Evolutionary conservation across 129 eudicot genomes (phyloP), one percentile per base, ranked within the genome.

Genomic region (Ambrosia trifida): DNA sequence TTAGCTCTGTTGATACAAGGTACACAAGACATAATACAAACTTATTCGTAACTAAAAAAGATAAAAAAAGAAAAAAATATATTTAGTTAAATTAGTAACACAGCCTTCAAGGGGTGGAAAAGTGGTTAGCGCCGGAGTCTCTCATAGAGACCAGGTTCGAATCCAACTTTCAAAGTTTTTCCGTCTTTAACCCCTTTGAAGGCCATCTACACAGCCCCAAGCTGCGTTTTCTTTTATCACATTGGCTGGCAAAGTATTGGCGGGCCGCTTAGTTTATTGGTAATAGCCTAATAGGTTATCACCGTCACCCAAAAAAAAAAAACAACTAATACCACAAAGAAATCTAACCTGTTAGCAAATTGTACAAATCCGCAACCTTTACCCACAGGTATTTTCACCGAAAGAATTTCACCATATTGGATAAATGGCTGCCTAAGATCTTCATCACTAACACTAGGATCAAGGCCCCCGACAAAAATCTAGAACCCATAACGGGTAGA

Each of bases 401-500:
- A 88, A 31, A 85, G 81, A 14, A 88, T 83, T 45, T 88, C 95
- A 51, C 95, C 95, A 19, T 82, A 82, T 76, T 85, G 82, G 35
- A 86, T 68, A 78, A 88, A 88, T 68, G 95, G 83, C 67, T 85
- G 90, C 76, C 59, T 85, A 16, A 88, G 95, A 76, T 88, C 95
- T 69, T 88, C 95, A 65, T 88, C 95, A 20, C 84, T 85, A 19
- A 85, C 88, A 57, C 74, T 78, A 49, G 88, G 77, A 63, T 88
- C 95, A 63, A 88, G 90, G 41, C 90, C 95, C 50, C 95, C 90
- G 75, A 88, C 95, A 83, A 88, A 88, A 46, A 88, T 88, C 95
- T 88, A 78, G 32, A 77, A 79, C 52, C 49, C 68, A 57, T 63
- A 14, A 74, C 12, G 28, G 1, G 45, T 87, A 72, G 81, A 28